Conservation (phyloP, 2,329 filamentous ascomycete species). For the Cordyceps javanica region DNA sequence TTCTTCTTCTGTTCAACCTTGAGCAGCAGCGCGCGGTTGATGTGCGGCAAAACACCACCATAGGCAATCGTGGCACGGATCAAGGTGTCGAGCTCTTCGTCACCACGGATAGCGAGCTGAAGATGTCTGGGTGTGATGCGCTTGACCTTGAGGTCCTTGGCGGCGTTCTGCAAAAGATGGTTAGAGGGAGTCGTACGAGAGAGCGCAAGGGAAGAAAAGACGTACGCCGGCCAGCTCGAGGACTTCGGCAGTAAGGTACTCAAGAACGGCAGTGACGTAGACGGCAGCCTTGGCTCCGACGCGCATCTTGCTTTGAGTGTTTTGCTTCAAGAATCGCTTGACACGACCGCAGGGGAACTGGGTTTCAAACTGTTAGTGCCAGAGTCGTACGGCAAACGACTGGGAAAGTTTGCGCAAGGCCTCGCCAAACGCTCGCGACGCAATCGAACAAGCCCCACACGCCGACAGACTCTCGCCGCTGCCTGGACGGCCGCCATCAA, state of each 20-base stretch:
- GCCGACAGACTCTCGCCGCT: background rate
- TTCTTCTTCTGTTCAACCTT: conserved; percentile 99
- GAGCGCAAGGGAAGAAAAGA: conserved; percentile 24
- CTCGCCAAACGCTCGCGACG: conserved; percentile 13
- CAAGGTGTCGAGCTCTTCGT: conserved; percentile 95
- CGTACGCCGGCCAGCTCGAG: conserved; percentile 88
- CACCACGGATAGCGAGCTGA: conserved; percentile 95
- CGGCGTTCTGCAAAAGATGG: conserved; percentile 63
- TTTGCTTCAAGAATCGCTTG: conserved; percentile 99
- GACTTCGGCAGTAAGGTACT: conserved; percentile 97
- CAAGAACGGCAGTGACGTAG: conserved; percentile 95
- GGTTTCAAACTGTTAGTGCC: conserved; percentile 19
- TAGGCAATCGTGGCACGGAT: conserved; percentile 98
- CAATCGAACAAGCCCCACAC: conserved; percentile 15
- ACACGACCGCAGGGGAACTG: conserved; percentile 99
- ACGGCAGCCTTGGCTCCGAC: conserved; percentile 98
- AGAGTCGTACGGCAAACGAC: background rate
- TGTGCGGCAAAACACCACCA: conserved; percentile 95
- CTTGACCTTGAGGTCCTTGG: conserved; percentile 99
- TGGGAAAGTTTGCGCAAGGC: conserved; percentile 12
- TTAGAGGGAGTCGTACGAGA: conserved; percentile 15
- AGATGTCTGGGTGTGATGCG: conserved; percentile 97
- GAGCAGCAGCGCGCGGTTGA: conserved; percentile 92
- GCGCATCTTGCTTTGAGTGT: conserved; percentile 99
- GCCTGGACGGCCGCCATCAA: background rate